Evolutionary conservation across 2,329 filamentous ascomycete genomes (phyloP).

Genomic region (Ceratocystis lukuohia): DNA sequence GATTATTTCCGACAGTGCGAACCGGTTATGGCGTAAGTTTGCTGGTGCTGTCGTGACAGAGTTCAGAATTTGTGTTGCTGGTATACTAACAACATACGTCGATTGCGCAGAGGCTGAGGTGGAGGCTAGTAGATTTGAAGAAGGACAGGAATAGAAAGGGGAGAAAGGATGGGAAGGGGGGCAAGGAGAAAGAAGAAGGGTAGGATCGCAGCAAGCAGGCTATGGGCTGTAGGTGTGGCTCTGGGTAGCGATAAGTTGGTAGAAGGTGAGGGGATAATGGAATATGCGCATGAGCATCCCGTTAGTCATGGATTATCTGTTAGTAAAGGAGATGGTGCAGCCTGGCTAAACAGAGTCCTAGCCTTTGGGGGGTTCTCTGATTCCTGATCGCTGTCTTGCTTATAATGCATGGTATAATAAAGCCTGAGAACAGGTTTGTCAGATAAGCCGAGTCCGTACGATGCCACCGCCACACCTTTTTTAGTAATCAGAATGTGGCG

Average conservation of each 20-base stretch:
- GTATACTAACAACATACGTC: background rate
- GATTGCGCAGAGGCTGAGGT: background rate
- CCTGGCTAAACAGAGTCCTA: too few species aligned
- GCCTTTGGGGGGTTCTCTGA: background rate
- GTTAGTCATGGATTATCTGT: background rate
- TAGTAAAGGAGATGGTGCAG: background rate
- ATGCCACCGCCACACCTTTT: too few species aligned
- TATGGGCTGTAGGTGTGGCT: background rate
- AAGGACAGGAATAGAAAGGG: background rate
- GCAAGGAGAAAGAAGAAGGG: background rate
- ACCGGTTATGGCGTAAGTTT: conserved; percentile 51
- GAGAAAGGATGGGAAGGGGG: too few species aligned
- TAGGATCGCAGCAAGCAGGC: background rate
- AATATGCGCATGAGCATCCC: background rate
- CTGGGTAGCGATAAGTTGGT: too few species aligned
- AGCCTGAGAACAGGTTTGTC: too few species aligned
- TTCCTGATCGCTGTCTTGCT: background rate
- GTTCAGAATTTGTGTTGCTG: background rate
- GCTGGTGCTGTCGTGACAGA: background rate
- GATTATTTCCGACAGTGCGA: conserved; percentile 55
- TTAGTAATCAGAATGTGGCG: too few species aligned
- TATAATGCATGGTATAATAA: too few species aligned
- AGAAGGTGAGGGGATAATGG: background rate
- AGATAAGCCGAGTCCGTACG: too few species aligned
- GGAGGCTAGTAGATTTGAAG: background rate